phyloP scores from a whole-genome alignment of 305 asterid genomes.

The Caryopteris hybrid region DNA sequence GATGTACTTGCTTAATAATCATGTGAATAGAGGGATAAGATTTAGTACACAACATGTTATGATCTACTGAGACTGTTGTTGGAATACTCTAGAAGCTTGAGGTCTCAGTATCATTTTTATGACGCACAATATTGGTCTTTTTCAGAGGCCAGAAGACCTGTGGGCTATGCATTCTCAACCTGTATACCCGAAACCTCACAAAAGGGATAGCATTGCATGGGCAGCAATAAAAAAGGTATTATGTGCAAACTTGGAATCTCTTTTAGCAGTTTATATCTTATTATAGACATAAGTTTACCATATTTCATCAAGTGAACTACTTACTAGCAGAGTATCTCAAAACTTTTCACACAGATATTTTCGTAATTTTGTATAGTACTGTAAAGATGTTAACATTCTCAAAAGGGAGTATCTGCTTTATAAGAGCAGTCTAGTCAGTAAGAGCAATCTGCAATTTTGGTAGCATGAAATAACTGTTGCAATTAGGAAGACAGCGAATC shows the following conservation, averaged over 20 bases:
- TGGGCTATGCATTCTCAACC: slow-evolving; percentile 93
- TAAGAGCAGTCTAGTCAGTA: no score
- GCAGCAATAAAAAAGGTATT: slow-evolving; percentile 79
- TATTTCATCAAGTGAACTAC: slow-evolving; percentile 6
- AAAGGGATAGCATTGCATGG: slow-evolving; percentile 64
- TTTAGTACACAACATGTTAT: slow-evolving; percentile 10
- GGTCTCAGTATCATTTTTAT: slow-evolving; percentile 17
- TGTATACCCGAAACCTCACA: slow-evolving; percentile 88
- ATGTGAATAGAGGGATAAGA: background rate
- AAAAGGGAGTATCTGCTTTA: background rate
- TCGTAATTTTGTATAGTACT: background rate
- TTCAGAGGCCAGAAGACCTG: slow-evolving; percentile 94
- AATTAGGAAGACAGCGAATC: no score
- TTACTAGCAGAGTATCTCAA: background rate
- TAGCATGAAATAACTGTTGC: no score
- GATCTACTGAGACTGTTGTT: slow-evolving; percentile 12
- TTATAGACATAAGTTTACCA: background rate
- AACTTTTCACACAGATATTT: background rate
- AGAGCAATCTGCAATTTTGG: no score
- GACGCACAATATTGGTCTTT: slow-evolving; percentile 24
- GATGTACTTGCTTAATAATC: background rate
- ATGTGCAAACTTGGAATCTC: background rate
- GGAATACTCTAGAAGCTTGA: slow-evolving; percentile 12
- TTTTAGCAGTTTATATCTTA: background rate
- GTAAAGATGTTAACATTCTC: background rate